phyloP scores from a whole-genome alignment of 2,329 filamentous ascomycete species.

The Exophiala lecanii-corni region DNA sequence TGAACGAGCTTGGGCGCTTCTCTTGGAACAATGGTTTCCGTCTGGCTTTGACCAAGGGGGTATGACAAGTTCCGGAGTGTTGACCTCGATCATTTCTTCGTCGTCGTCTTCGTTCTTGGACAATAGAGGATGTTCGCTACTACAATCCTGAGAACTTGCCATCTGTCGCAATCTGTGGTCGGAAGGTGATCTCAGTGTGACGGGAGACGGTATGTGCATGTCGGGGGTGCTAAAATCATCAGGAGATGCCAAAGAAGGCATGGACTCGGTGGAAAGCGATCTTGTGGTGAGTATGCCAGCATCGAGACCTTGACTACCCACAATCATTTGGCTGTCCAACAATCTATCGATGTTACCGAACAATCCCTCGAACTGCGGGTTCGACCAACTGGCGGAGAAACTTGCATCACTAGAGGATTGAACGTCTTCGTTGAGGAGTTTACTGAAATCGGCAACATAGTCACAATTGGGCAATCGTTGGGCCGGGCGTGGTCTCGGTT shows the following conservation, averaged over 20 bases:
- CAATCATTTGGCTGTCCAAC: slow-evolving; percentile 36
- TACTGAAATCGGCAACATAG: slow-evolving; percentile 49
- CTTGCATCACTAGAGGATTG: slow-evolving; percentile 46
- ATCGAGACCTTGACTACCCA: slow-evolving; percentile 41
- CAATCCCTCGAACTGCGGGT: slow-evolving; percentile 51
- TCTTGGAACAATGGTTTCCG: slow-evolving; percentile 16
- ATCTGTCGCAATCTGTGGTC: slow-evolving; percentile 45
- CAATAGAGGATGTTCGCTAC: slow-evolving; percentile 54
- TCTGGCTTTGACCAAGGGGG: slow-evolving; percentile 27
- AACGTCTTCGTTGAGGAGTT: slow-evolving; percentile 51
- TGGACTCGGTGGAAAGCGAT: slow-evolving; percentile 55
- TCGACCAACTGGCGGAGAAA: slow-evolving; percentile 36
- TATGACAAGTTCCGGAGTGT: slow-evolving; percentile 11
- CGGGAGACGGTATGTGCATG: slow-evolving; percentile 40
- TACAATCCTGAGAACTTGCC: slow-evolving; percentile 52
- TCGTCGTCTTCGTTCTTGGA: slow-evolving; percentile 32
- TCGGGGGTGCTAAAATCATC: slow-evolving; percentile 43
- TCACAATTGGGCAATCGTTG: slow-evolving; percentile 38
- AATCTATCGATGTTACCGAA: slow-evolving; percentile 51
- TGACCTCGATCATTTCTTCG: slow-evolving; percentile 23
- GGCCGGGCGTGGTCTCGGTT: slow-evolving; percentile 36
- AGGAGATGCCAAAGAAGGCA: slow-evolving; percentile 50
- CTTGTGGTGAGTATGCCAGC: slow-evolving; percentile 42
- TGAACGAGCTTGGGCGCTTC: slow-evolving; percentile 45
- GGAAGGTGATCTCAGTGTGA: slow-evolving; percentile 33